Conservation (phyloP, 306 rosid species). For the Pyrus betulifolia region DNA sequence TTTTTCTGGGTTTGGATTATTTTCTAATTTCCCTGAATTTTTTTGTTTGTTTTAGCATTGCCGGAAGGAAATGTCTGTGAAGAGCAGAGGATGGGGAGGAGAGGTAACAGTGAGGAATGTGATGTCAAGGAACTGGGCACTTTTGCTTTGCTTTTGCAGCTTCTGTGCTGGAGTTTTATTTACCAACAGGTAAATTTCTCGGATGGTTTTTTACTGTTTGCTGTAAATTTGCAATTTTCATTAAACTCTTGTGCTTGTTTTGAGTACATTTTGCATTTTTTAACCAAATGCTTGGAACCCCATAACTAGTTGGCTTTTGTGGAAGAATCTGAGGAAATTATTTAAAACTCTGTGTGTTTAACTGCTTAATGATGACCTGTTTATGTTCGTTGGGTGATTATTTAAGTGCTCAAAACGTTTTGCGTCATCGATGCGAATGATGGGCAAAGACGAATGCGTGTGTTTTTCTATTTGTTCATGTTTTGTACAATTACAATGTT, state of each 20-base stretch:
- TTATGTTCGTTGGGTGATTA: slow-evolving; percentile 1
- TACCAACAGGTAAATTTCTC: slow-evolving; percentile 54
- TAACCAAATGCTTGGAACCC: neutral
- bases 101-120: slow-evolving; percentile 37
- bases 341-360: neutral
- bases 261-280: slow-evolving; percentile 5
- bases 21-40: neutral
- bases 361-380: neutral
- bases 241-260: neutral
- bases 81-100: slow-evolving; percentile 48
- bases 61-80: slow-evolving; percentile 42
- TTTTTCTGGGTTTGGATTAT: neutral
- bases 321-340: neutral
- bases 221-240: slow-evolving; percentile 14
- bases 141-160: slow-evolving; percentile 68
- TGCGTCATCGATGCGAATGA: neutral
- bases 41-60: neutral
- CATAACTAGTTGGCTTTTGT: slow-evolving; percentile 7
- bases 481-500: neutral
- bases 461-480: neutral
- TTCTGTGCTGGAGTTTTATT: slow-evolving; percentile 83
- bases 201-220: slow-evolving; percentile 22
- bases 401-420: neutral
- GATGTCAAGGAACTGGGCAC: slow-evolving; percentile 52
- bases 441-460: neutral